Conservation (phyloP, 305 asterid genomes). For the Solanum hybrid region DNA sequence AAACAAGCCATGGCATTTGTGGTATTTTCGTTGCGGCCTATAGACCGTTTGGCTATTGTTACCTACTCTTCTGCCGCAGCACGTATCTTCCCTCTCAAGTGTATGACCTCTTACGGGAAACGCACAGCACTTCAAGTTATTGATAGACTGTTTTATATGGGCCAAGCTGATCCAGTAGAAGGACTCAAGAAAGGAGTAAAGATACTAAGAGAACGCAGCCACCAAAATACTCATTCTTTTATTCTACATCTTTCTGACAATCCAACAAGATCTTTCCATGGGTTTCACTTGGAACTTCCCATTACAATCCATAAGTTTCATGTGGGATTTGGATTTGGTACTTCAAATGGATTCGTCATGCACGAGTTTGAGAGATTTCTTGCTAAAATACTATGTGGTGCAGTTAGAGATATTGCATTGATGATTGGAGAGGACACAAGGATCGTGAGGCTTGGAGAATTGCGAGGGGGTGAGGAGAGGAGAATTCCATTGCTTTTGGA, state of each 20-base stretch:
- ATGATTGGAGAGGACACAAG: constrained; percentile 47
- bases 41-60: constrained; percentile 71
- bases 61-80: constrained; percentile 76
- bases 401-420: constrained; percentile 51
- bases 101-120: constrained; percentile 79
- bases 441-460: constrained; percentile 58
- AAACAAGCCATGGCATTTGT: constrained; percentile 83
- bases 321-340: constrained; percentile 51
- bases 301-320: constrained; percentile 49
- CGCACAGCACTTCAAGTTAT: constrained; percentile 63
- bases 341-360: constrained; percentile 62
- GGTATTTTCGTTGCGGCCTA: constrained; percentile 61
- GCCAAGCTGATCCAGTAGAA: constrained; percentile 68
- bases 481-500: constrained; percentile 44
- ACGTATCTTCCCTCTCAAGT: constrained; percentile 66
- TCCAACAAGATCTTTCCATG: constrained; percentile 53
- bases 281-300: constrained; percentile 33
- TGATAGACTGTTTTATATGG: constrained; percentile 58
- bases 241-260: constrained; percentile 61
- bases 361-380: constrained; percentile 77
- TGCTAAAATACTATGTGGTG: constrained; percentile 61
- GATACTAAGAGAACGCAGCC: constrained; percentile 63
- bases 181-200: constrained; percentile 81
- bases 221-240: constrained; percentile 57
- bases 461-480: constrained; percentile 86